Percentiles rank a stretch among this genome's conserved stretches.
Conservation (phyloP, 2,329 filamentous ascomycete species). For the Penicillium decumbens region DNA sequence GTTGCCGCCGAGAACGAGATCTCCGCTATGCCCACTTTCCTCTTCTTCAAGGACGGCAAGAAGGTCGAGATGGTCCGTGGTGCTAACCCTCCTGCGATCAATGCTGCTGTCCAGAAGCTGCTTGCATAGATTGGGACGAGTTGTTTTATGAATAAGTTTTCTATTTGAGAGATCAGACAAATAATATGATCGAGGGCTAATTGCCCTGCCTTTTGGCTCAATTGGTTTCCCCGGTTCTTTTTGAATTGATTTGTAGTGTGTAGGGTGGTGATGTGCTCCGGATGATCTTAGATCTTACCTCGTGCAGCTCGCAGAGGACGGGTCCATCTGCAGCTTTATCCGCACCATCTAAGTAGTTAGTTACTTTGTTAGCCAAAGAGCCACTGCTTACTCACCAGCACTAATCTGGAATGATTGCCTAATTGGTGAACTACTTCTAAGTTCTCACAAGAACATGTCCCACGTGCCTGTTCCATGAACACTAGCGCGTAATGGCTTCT, state of each 20-base stretch:
- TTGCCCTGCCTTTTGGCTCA: neutral
- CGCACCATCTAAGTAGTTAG: too few species aligned
- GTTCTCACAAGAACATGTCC: too few species aligned
- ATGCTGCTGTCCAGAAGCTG: slow-evolving; percentile 36
- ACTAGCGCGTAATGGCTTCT: too few species aligned
- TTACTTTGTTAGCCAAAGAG: too few species aligned
- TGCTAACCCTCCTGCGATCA: slow-evolving; percentile 68
- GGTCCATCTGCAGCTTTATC: too few species aligned
- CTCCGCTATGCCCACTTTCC: slow-evolving; percentile 89
- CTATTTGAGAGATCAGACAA: neutral
- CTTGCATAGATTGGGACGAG: slow-evolving; percentile 15
- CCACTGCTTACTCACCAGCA: too few species aligned
- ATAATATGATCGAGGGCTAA: neutral
- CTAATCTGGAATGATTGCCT: too few species aligned
- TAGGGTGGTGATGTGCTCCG: too few species aligned
- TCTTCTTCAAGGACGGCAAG: slow-evolving; percentile 74
- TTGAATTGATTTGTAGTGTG: neutral
- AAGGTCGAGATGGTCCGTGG: slow-evolving; percentile 71
- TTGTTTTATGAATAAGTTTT: neutral
- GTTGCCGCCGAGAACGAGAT: slow-evolving; percentile 73
- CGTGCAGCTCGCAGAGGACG: too few species aligned
- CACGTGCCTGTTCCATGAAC: too few species aligned
- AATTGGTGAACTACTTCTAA: too few species aligned
- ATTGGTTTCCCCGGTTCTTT: neutral
- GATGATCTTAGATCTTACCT: too few species aligned